A percentile compares a stretch with the other conserved stretches of the same genome.
Conservation (phyloP, 805 yeast species). For the Myxozyma neotropica region DNA sequence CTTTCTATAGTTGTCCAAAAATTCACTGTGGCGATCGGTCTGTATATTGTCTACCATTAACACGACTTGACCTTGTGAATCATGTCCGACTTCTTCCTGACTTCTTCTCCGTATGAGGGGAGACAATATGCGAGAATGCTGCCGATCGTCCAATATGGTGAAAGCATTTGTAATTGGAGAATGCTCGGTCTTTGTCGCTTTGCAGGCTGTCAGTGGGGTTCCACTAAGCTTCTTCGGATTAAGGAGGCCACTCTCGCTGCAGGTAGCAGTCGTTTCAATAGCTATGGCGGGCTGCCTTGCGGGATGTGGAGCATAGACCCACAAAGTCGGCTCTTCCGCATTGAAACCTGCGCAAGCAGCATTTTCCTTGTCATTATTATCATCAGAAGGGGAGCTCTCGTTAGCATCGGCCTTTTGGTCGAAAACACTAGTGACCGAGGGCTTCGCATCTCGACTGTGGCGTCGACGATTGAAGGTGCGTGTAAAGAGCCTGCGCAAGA, state of each 20-base stretch:
- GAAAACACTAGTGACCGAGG: not conserved
- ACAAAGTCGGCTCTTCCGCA: not conserved
- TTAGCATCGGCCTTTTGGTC: not conserved
- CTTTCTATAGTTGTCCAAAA: conserved; percentile 14
- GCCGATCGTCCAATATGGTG: not conserved
- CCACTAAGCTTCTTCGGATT: not conserved
- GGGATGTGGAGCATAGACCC: not conserved
- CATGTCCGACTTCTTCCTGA: no score
- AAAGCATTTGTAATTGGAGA: not conserved
- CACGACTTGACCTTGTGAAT: not conserved
- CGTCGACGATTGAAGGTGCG: conserved; percentile 18
- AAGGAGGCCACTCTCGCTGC: not conserved
- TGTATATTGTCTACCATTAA: not conserved
- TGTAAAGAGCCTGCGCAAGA: conserved; percentile 13
- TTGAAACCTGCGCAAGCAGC: not conserved
- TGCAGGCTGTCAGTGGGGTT: not conserved
- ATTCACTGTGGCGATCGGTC: conserved; percentile 7
- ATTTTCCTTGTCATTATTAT: not conserved
- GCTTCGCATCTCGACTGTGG: not conserved
- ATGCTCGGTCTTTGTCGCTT: no score
- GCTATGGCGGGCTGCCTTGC: not conserved
- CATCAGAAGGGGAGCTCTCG: not conserved
- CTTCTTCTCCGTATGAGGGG: no score
- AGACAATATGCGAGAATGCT: no score
- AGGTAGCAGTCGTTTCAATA: not conserved